Percentiles rank a stretch among this genome's conserved stretches.
Evolutionary conservation across 2,329 filamentous ascomycete species (phyloP).

Genomic region (Ceratocystiopsis minuta): DNA sequence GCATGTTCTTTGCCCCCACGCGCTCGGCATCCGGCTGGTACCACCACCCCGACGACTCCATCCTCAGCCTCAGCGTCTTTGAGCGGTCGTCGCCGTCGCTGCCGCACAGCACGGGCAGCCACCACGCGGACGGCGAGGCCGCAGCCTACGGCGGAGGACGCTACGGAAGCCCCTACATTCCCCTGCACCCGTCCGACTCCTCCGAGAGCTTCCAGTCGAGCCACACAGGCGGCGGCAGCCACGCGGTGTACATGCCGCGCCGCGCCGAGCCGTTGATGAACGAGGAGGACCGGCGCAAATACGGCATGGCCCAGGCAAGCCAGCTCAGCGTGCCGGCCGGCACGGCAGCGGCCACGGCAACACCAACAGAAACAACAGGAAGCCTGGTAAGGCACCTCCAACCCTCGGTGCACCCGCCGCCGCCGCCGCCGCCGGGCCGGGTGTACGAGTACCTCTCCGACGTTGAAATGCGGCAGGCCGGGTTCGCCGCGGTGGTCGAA

Average conservation of each 20-base stretch:
- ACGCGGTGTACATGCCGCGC: constrained; percentile 42
- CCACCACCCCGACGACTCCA: constrained; percentile 47
- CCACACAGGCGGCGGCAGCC: constrained; percentile 32
- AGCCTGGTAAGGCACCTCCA: constrained; percentile 12
- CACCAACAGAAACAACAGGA: neutral
- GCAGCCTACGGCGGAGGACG: too few relatives aligned
- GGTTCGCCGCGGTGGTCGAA: constrained; percentile 19
- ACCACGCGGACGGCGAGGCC: neutral
- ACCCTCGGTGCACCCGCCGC: too few relatives aligned
- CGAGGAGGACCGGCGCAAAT: constrained; percentile 58
- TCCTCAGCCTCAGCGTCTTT: constrained; percentile 31
- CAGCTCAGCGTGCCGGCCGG: constrained; percentile 18
- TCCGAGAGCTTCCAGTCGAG: constrained; percentile 47
- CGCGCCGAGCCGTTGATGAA: constrained; percentile 61
- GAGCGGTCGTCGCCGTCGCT: constrained; percentile 9
- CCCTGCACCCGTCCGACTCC: constrained; percentile 40
- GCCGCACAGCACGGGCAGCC: constrained; percentile 15
- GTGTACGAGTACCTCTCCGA: constrained; percentile 31
- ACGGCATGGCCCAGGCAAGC: constrained; percentile 47
- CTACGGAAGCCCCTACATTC: constrained; percentile 16
- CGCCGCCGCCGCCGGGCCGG: constrained; percentile 19
- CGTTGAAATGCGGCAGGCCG: constrained; percentile 21
- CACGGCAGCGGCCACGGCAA: too few relatives aligned
- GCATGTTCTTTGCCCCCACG: constrained; percentile 58
- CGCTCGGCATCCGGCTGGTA: constrained; percentile 52